Conservation (phyloP, 345 rosid species). For the Hibiscus tridactylites region DNA sequence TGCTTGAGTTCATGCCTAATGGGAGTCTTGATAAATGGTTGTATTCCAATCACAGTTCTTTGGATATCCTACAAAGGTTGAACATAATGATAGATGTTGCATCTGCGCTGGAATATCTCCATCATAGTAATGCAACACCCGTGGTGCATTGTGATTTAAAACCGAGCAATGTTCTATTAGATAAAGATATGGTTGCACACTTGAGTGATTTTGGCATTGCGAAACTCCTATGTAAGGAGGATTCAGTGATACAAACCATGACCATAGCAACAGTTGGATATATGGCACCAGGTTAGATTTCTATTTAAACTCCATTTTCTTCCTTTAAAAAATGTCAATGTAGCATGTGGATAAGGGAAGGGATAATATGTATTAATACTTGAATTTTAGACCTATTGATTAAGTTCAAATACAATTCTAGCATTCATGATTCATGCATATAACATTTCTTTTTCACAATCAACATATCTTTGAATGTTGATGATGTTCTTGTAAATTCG, state of each 20-base stretch:
- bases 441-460: background rate
- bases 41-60: background rate
- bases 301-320: background rate
- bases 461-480: background rate
- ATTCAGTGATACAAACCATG: background rate
- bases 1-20: background rate
- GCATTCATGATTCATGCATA: background rate
- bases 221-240: background rate
- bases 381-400: background rate
- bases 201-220: background rate
- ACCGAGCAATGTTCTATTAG: background rate
- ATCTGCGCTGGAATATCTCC: background rate
- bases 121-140: background rate
- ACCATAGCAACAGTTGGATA: background rate
- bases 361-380: background rate
- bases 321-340: background rate
- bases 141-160: conserved; percentile 13
- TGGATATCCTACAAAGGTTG: conserved; percentile 5
- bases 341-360: background rate
- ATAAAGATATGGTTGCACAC: background rate
- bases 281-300: background rate
- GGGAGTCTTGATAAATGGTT: conserved; percentile 15
- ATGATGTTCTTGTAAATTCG: background rate
- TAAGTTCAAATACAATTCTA: too few species aligned
- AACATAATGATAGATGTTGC: conserved; percentile 18